These are phyloP conservation scores for Phytophthora rubi DNA, from an alignment of 352 stramenopile genomes.

Conservation along the genomic window DNA sequence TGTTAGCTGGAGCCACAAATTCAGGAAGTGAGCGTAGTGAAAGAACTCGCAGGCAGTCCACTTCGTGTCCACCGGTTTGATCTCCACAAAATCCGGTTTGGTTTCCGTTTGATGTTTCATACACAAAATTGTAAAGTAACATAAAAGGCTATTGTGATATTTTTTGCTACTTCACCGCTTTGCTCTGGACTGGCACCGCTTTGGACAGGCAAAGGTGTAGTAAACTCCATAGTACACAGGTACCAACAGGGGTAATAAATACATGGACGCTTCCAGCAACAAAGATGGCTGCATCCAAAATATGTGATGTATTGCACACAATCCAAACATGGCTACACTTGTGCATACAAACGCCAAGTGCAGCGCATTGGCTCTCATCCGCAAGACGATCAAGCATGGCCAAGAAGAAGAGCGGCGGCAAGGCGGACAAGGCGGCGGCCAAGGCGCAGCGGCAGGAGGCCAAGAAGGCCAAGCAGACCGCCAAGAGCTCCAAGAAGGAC, in stretches of 20 bases:
- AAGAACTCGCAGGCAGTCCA: too few species aligned
- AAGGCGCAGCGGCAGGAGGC: slow-evolving; percentile 79
- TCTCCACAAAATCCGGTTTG: too few species aligned
- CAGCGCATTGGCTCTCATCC: slow-evolving; percentile 3
- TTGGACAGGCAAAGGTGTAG: too few species aligned
- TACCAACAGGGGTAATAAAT: too few species aligned
- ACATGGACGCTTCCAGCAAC: neutral
- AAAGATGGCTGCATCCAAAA: neutral
- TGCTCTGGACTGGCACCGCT: too few species aligned
- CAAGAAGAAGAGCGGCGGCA: slow-evolving; percentile 65
- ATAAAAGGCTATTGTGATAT: too few species aligned
- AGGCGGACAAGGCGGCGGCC: slow-evolving; percentile 69
- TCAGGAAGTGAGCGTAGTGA: too few species aligned
- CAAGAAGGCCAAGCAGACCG: slow-evolving; percentile 86
- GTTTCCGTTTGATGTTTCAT: too few species aligned
- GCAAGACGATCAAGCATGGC: slow-evolving; percentile 39
- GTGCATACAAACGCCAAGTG: neutral
- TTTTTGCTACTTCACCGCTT: too few species aligned
- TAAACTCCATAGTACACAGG: neutral
- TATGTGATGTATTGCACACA: neutral
- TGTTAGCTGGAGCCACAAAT: too few species aligned
- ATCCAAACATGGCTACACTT: neutral
- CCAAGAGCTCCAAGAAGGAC: slow-evolving; percentile 82
- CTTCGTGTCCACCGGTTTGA: too few species aligned
- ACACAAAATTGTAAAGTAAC: too few species aligned